Conservation (phyloP, 306 rosid species). For the Spatholobus suberectus region DNA sequence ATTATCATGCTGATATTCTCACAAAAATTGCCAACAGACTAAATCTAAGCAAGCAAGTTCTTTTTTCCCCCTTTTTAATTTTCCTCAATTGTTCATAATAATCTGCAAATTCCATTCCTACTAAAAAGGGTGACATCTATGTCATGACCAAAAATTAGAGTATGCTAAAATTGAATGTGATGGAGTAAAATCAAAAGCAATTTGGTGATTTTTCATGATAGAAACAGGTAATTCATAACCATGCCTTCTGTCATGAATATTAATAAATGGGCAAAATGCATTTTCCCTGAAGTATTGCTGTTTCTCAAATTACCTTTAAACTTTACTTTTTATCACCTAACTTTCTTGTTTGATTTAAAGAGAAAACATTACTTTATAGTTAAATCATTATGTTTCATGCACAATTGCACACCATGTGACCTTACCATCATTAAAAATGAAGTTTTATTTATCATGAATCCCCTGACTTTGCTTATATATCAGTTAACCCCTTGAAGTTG, state of each 20-base stretch:
- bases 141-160: not conserved
- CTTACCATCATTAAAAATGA: not conserved
- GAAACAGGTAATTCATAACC: not conserved
- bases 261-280: not conserved
- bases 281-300: not conserved
- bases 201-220: not conserved
- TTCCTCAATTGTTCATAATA: not conserved
- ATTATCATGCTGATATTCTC: not conserved
- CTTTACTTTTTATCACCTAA: not conserved
- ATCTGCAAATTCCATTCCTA: not conserved
- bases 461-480: not conserved
- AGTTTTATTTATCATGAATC: not conserved
- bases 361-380: too few relatives aligned
- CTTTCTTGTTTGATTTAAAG: not conserved
- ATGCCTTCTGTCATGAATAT: not conserved
- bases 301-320: not conserved
- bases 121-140: not conserved
- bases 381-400: not conserved
- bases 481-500: not conserved
- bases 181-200: not conserved
- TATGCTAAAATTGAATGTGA: not conserved
- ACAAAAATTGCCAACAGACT: not conserved
- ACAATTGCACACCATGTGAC: not conserved
- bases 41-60: not conserved
- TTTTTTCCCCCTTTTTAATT: not conserved